Base-by-base conservation (phyloP, 495 filamentous ascomycete genomes). In the Podospora sp. region DNA sequence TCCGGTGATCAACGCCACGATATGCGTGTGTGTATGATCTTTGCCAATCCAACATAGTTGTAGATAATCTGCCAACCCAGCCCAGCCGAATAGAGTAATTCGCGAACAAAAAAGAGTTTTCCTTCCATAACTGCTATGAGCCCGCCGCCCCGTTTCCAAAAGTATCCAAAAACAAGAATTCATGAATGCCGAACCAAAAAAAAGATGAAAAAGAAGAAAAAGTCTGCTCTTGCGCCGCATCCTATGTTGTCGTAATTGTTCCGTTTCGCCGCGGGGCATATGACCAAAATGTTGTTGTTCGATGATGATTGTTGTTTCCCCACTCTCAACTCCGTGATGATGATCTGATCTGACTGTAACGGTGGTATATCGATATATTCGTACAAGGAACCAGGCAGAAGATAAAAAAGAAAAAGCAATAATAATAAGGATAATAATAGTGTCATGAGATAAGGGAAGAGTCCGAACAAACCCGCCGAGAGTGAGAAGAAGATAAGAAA, bases 131-230 rank as follows among this genome's bases (percentile, higher is more conserved):
- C 52, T 24, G 24, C n/a, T 24, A n/a, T 21, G 24, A 55, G 8
- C 20, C 24, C 52, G 21, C 52, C 52, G 52, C 20, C 52, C 52
- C 2, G 8, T 58, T 27, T 59, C 14, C 56, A 25, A 59, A 64
- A 64, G 35, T 40, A 2, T 21, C 22, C 6, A 22, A 8, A 64
- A n/a, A 64, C 55, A 55, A 52, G 7, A 26, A 24, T 2, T 22
- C 6, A 22, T 6, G 3, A 3, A 22, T 22, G 52, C 24, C 52
- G 25, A 24, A 26, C 20, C 20, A 24, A 60, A 50, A 18, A 62
- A 62, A 50, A 25, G n/a, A n/a, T n/a, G n/a, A 25, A 46, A 46
- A 62, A 62, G 26, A 62, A 50, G 49, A 62, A 62, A 24, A 46
- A 40, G n/a, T 62, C 29, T 46, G 40, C 40, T 46, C 40, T 46